Evolutionary conservation across 176 grass and related monocot species (phyloP).

Genomic region (Bolboschoenus planiculmis): DNA sequence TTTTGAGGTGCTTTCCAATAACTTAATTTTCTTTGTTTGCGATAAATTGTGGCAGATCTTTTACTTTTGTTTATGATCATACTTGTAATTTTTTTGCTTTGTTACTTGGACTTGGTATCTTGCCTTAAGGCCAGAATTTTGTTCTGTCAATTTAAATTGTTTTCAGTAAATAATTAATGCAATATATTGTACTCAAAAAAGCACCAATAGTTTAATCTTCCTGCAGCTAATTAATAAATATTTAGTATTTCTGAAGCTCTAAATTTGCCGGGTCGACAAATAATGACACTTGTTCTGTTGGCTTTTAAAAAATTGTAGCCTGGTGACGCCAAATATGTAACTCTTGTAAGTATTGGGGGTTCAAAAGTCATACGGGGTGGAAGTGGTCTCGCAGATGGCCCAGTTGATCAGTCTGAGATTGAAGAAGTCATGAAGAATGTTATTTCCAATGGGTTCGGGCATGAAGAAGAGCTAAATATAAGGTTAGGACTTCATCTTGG

Average conservation of each 20-base stretch:
- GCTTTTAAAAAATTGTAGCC: slow-evolving; percentile 42
- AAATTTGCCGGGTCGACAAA: neutral
- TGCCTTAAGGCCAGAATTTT: neutral
- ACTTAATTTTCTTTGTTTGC: neutral
- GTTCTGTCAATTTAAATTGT: neutral
- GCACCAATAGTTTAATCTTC: neutral
- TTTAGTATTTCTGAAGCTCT: neutral
- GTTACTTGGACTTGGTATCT: neutral
- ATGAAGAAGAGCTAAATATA: slow-evolving; percentile 61
- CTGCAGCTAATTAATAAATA: neutral
- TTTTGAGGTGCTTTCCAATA: slow-evolving; percentile 61
- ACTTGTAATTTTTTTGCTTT: neutral
- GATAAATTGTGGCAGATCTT: neutral
- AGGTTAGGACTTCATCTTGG: slow-evolving; percentile 36
- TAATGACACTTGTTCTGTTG: neutral
- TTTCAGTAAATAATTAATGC: neutral
- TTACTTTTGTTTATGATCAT: neutral
- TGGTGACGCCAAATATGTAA: slow-evolving; percentile 73
- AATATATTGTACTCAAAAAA: neutral
- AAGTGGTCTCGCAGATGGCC: slow-evolving; percentile 73
- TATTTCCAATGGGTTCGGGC: slow-evolving; percentile 51
- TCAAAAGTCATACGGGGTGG: slow-evolving; percentile 79
- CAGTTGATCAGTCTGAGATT: slow-evolving; percentile 40
- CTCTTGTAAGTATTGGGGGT: slow-evolving; percentile 86
- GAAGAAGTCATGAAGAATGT: slow-evolving; percentile 57